These are phyloP conservation scores for Trichomonas vaginalis DNA, from an alignment of 208 protist species.

Conservation along the genomic window DNA sequence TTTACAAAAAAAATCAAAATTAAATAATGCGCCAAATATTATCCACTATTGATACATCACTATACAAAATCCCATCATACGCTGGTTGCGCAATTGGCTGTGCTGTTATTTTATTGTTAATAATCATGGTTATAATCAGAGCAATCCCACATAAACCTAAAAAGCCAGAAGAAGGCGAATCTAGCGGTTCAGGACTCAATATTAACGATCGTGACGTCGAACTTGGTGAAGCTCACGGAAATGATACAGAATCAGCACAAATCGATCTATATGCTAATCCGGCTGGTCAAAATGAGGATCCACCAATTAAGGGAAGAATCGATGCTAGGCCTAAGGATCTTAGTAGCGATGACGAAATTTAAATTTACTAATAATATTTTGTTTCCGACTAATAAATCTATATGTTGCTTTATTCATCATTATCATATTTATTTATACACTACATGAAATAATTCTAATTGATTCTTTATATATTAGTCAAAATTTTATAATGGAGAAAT, in stretches of 20 bases:
- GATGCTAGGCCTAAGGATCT: neutral
- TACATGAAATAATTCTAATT: no score
- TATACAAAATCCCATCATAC: neutral
- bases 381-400: no score
- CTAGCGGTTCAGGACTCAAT: neutral
- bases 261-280: neutral
- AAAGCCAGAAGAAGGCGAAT: neutral
- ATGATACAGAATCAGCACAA: neutral
- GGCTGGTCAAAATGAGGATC: neutral
- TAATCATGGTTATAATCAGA: neutral
- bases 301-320: neutral
- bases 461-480: no score
- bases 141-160: neutral
- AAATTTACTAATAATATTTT: neutral
- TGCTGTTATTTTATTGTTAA: neutral
- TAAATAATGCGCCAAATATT: no score
- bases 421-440: no score
- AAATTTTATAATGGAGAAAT: neutral
- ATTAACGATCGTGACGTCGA: neutral
- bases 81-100: neutral
- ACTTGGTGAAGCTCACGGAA: neutral
- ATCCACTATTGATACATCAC: neutral
- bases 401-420: no score
- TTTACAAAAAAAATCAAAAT: no score
- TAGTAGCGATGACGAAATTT: neutral